These are phyloP conservation scores for Torulaspora pretoriensis DNA, from an alignment of 1,139 yeast species.

Conservation along the genomic window DNA sequence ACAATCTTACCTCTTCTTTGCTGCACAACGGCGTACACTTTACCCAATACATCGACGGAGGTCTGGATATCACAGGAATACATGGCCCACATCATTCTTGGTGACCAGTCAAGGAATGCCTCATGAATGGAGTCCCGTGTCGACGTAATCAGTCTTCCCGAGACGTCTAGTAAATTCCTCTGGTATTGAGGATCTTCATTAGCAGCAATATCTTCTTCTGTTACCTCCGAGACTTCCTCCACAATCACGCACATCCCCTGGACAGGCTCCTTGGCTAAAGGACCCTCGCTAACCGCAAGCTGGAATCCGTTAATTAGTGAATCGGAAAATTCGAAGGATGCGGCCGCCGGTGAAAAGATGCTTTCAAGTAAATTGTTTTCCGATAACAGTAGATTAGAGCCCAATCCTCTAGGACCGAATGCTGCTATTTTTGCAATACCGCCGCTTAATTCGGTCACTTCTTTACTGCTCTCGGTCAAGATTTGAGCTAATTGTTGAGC, in stretches of 20 bases:
- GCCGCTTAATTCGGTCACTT: slow-evolving; percentile 24
- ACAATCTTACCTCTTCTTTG: slow-evolving; percentile 79
- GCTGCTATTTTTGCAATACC: slow-evolving; percentile 49
- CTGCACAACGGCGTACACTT: slow-evolving; percentile 92
- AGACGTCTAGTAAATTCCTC: slow-evolving; percentile 38
- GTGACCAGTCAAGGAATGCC: slow-evolving; percentile 73
- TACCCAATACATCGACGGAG: slow-evolving; percentile 87
- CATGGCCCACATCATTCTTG: slow-evolving; percentile 86
- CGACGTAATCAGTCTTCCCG: slow-evolving; percentile 70
- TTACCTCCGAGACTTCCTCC: slow-evolving; percentile 39
- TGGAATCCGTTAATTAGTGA: slow-evolving; percentile 81
- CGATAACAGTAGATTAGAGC: slow-evolving; percentile 71
- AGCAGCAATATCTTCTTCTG: slow-evolving; percentile 36
- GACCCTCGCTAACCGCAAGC: slow-evolving; percentile 78
- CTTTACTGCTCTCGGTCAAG: slow-evolving; percentile 30
- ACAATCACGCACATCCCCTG: slow-evolving; percentile 69
- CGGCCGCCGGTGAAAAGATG: slow-evolving; percentile 17
- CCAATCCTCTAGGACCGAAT: slow-evolving; percentile 75
- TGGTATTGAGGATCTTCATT: slow-evolving; percentile 35
- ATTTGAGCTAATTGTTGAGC: slow-evolving; percentile 37
- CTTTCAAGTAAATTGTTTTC: slow-evolving; percentile 40
- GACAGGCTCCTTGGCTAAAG: slow-evolving; percentile 80
- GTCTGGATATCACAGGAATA: slow-evolving; percentile 95
- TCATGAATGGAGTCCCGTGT: slow-evolving; percentile 71
- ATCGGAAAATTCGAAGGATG: slow-evolving; percentile 53